Percentiles rank a stretch among this genome's conserved stretches.
These are phyloP conservation scores for Nemania abortiva DNA, from an alignment of 2,329 filamentous ascomycete species.

Conservation along the genomic window DNA sequence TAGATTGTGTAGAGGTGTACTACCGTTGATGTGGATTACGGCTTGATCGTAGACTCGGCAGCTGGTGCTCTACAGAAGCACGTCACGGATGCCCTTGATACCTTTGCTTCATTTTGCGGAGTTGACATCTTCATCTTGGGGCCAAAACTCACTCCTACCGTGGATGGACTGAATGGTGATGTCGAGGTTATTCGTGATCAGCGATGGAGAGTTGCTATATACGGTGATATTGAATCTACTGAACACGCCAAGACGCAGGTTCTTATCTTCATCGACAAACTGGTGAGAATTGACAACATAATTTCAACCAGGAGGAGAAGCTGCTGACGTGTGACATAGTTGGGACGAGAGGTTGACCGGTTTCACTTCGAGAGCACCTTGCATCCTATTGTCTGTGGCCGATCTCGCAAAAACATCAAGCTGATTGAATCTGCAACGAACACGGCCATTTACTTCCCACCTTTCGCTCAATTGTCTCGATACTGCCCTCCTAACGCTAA, in stretches of 20 bases:
- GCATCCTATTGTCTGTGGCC: conserved; percentile 92
- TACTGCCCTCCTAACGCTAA: conserved; percentile 87
- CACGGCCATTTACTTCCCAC: conserved; percentile 97
- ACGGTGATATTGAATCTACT: conserved; percentile 92
- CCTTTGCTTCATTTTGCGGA: conserved; percentile 87
- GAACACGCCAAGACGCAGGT: conserved; percentile 98
- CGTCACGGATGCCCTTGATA: conserved; percentile 87
- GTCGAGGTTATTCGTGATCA: conserved; percentile 88
- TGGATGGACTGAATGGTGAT: conserved; percentile 79
- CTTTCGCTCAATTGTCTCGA: conserved; percentile 90
- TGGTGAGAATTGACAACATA: conserved; percentile 67
- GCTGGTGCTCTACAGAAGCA: conserved; percentile 77
- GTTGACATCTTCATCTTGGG: conserved; percentile 97
- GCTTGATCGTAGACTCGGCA: conserved; percentile 82
- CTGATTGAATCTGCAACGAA: conserved; percentile 94
- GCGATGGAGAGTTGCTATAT: conserved; percentile 92
- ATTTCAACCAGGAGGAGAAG: conserved; percentile 10
- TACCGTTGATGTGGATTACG: conserved; percentile 91
- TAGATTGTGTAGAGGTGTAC: conserved; percentile 79
- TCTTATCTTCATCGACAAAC: conserved; percentile 95
- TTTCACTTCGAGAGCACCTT: conserved; percentile 63
- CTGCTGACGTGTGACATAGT: conserved; percentile 47
- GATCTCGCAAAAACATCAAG: conserved; percentile 97
- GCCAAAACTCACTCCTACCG: conserved; percentile 85
- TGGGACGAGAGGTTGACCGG: conserved; percentile 50